Conservation (phyloP, 2,329 filamentous ascomycete species). For the Elsinoe batatas region DNA sequence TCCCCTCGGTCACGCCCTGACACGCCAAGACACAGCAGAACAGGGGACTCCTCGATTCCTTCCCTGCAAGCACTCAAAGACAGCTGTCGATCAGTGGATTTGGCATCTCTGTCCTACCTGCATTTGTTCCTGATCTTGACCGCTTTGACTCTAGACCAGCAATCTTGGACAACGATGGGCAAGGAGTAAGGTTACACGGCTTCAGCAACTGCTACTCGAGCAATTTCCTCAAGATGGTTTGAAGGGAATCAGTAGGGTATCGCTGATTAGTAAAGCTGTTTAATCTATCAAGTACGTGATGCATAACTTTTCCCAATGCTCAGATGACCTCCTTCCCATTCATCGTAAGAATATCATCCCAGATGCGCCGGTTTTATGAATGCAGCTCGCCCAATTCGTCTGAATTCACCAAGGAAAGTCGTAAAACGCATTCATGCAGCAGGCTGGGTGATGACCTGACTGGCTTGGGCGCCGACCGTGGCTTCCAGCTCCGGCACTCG, state of each 20-base stretch:
- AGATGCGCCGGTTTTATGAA: background rate
- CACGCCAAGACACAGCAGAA: background rate
- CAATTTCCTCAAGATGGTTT: no score
- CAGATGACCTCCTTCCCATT: background rate
- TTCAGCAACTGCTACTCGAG: background rate
- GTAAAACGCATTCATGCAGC: background rate
- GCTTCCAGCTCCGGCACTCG: background rate
- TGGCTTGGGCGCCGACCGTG: background rate
- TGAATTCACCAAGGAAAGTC: background rate
- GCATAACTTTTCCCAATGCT: background rate
- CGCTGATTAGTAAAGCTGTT: background rate
- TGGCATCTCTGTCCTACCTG: background rate
- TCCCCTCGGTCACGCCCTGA: background rate
- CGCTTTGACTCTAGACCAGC: no score
- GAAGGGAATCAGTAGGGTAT: no score
- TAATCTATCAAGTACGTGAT: background rate
- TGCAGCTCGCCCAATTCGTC: background rate
- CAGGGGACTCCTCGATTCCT: background rate
- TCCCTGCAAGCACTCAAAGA: background rate
- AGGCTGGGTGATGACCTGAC: conserved; percentile 10
- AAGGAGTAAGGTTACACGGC: background rate
- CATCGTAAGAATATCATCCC: background rate
- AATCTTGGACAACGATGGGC: background rate
- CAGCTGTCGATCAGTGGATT: no score
- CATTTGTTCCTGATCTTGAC: no score